Evolutionary conservation across 495 filamentous ascomycete genomes (phyloP), one percentile per base, ranked within the genome.

Genomic region (Aspergillus taichungensis): DNA sequence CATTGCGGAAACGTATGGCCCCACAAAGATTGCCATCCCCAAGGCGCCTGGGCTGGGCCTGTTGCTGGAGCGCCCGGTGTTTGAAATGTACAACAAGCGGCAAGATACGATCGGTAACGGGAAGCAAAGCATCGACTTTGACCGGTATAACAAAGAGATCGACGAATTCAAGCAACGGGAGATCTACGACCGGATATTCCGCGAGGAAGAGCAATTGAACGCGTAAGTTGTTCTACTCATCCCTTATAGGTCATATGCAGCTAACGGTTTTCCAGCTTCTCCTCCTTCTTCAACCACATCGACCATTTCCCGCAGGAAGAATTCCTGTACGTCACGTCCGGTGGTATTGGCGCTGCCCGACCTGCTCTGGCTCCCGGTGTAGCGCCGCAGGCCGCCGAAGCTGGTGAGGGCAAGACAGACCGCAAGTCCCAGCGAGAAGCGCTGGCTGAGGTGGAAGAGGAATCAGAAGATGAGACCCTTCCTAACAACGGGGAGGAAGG

Each of bases 181-280:
- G 63, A 97, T 99, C 40, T 99, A 99, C 57, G 75, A 83, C 53
- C 73, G 86, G 9, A 94, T 97, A 47, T 97, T 90, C 67, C 76
- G 84, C 30, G 81, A 92, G 52, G 92, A 97, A 64, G 83, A 90
- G 61, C 74, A 84, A 56, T 75, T 80, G 45, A 78, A 86, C 51
- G 69, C 75, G 84, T 90, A 71, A 68, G 83, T 77, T 37, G 10
- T 41, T 48, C 45, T 13, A 28, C 12, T 32, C 30, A 6, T 13
- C 8, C 37, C 37, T 13, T 12, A n/a, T 39, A 39, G 5, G 8
- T 14, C 5, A 5, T n/a, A 8, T 14, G 13, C 1, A 29, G n/a
- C 6, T 9, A 42, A 6, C n/a, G 29, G 18, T 13, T 31, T 11
- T 49, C 24, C 51, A 86, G 84, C 24, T 94, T 89, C 61, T 76